Conservation (phyloP, 257 asterid genomes). For the Cynanchum wilfordii region DNA sequence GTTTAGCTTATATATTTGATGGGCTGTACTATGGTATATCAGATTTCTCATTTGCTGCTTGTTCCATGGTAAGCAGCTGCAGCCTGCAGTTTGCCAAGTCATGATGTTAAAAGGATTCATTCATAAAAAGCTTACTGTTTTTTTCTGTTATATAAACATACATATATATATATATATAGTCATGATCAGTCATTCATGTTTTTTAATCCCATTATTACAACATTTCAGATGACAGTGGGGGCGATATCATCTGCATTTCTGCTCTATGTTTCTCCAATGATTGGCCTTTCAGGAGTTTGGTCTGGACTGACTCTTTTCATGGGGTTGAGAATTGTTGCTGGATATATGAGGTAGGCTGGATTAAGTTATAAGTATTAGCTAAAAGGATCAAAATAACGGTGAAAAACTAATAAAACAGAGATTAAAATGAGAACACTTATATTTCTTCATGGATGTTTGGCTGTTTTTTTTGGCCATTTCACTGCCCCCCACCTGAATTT, state of each 20-base stretch:
- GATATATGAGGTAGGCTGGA: conserved; percentile 31
- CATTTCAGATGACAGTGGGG: conserved; percentile 25
- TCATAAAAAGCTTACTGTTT: background rate
- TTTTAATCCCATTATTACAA: background rate
- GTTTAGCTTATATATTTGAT: conserved; percentile 27
- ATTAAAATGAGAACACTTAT: too few species aligned
- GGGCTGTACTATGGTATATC: conserved; percentile 35
- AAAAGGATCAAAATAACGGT: too few species aligned
- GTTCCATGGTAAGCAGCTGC: conserved; percentile 27
- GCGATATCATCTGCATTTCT: conserved; percentile 35
- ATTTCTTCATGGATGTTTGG: too few species aligned
- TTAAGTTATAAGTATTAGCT: background rate
- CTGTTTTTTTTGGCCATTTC: too few species aligned
- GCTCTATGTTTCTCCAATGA: conserved; percentile 33
- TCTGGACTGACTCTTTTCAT: conserved; percentile 42
- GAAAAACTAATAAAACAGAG: too few species aligned
- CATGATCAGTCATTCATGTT: background rate
- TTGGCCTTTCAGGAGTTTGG: conserved; percentile 44
- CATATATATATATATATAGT: too few species aligned
- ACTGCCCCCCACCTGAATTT: too few species aligned
- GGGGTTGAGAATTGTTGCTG: conserved; percentile 36
- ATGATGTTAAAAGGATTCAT: background rate
- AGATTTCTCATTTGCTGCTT: conserved; percentile 34
- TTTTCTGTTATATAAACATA: background rate
- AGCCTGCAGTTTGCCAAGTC: background rate